Evolutionary conservation across 1,284 basidiomycete species (phyloP), one percentile per base, ranked within the genome.

Genomic region (Coriolopsis trogii): DNA sequence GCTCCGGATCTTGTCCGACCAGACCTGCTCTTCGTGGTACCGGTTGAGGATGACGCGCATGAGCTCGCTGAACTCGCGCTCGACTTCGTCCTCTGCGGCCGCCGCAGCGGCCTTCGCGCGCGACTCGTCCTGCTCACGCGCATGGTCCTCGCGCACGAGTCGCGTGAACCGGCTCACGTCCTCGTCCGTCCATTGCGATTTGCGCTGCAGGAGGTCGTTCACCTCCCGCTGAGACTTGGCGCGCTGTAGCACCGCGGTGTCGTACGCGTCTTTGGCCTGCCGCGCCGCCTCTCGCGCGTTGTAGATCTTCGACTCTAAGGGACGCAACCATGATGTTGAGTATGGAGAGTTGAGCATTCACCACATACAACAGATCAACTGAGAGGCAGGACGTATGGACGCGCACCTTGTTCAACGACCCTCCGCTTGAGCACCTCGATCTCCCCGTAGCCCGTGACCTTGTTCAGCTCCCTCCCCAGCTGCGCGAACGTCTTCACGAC

Each of bases 1-100:
- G 60, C 90, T 92, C 34, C 95, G 83, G 58, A 98, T 96, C 74
- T 98, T 98, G 76, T 98, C 95, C 53, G 91, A 93, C 95, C 95
- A 98, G 5, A 96, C 85, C 69, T 98, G 95, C 67, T 97, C 95
- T 70, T 97, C 95, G 72, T 98, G 95, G 68, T 98, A 98, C 25
- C 94, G 78, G 44, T 81, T 84, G 50, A 98, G 79, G 62, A 97
- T 97, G 3, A 82, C 76, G 52, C 86, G 85, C 86, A 95, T 91
- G 53, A 97, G 78, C 63, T 85, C 85, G 61, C 80, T 87, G 68
- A 97, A 96, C 60, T 89, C 90, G 41, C 80, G 79, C 62, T 98
- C 95, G 18, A 93, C 91, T 1, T 80, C 81, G 38, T 82, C 77
- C 63, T 98, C 95, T 2, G 84, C 78, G 34, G 80, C 75, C 26